These are phyloP conservation scores for Vickermania spadyakhi DNA, from an alignment of 208 protist genomes.

Conservation along the genomic window DNA sequence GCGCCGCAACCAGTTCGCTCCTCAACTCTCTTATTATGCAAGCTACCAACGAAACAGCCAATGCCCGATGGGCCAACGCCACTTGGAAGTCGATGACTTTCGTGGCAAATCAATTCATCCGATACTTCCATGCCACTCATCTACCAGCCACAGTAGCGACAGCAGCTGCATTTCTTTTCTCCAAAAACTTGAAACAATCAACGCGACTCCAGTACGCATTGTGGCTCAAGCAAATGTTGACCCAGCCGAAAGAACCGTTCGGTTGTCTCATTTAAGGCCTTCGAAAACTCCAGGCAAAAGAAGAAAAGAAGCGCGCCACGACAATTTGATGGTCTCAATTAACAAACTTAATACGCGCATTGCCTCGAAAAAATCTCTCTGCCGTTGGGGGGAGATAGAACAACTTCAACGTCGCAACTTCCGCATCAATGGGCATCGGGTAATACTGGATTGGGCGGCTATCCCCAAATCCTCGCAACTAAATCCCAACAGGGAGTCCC, in stretches of 20 bases:
- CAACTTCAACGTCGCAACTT: neutral
- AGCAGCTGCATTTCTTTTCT: neutral
- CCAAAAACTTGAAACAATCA: conserved; percentile 2
- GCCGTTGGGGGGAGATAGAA: conserved; percentile 3
- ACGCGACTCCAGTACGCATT: conserved; percentile 6
- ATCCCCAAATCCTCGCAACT: neutral
- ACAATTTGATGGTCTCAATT: conserved; percentile 2
- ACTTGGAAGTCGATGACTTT: neutral
- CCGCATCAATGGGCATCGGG: neutral
- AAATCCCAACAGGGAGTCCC: neutral
- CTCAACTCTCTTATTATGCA: too few species aligned
- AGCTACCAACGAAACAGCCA: neutral
- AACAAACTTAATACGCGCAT: neutral
- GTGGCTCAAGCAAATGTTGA: neutral
- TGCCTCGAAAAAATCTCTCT: neutral
- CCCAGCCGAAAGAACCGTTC: neutral
- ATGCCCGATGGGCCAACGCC: neutral
- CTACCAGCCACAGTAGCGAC: neutral
- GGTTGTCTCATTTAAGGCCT: conserved; percentile 4
- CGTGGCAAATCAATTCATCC: neutral
- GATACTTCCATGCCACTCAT: neutral
- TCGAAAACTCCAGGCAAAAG: conserved; percentile 2
- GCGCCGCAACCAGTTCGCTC: too few species aligned
- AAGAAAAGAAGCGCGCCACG: conserved; percentile 2
- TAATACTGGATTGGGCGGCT: neutral